Evolutionary conservation across 2,329 filamentous ascomycete genomes (phyloP), one percentile per base, ranked within the genome.

Genomic region (Penicillium concentricum): DNA sequence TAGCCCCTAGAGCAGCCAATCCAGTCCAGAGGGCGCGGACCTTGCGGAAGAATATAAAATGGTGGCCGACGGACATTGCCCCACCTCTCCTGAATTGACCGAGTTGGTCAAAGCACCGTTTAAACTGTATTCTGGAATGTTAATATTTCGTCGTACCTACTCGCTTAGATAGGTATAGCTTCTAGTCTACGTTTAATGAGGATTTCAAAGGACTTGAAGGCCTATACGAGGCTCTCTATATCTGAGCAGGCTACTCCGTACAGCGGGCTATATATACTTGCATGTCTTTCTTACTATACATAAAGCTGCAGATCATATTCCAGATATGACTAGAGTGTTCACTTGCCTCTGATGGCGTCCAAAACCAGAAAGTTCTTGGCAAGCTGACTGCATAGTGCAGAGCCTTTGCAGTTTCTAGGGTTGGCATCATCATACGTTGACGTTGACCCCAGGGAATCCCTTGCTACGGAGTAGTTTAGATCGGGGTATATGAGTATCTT

Each of bases 41-140:
- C 51, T 60, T 55, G 56, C 58, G 60, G 61, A 57, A 63, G 46
- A 61, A 56, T 59, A 56, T 53, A 45, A 54, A 53, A 51, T 57
- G 44, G 38, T 49, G 54, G 32, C 48, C 20, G 22, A 43, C 43
- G 35, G 48, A 32, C 26, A 34, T 46, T 26, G 62, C 59, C 59
- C 63, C 59, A 63, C 63, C 58, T 56, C 61, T 65, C 63, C 63
- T 65, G 63, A 66, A 63, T 63, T 53, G 62, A 63, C 62, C 57
- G 62, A 62, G 58, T 52, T 63, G 61, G 61, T 62, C 53, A 52
- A 53, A 61, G 59, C 61, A 63, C 59, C 10, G 20, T 51, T 55
- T 56, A 58, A 55, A 53, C 34, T 55, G 50, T 51, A 51, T 56
- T 42, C 32, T 50, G 46, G 48, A 46, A 54, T 57, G 44, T 51